A percentile compares a stretch with the other conserved stretches of the same genome.
Evolutionary conservation across 176 grass and related monocot species (phyloP).

Genomic region (Oryza coarctata): DNA sequence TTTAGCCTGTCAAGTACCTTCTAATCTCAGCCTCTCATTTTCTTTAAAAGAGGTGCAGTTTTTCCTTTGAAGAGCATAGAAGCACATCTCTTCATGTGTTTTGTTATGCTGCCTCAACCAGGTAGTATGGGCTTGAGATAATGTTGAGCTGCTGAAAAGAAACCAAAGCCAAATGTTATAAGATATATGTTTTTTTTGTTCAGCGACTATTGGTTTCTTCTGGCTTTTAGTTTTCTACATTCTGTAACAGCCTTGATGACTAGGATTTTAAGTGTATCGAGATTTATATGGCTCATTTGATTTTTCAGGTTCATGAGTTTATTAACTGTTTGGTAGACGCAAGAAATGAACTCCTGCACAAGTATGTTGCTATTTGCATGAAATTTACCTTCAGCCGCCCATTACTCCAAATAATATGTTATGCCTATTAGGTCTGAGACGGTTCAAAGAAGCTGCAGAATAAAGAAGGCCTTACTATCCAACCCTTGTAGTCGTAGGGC

Average conservation of each 20-base stretch:
- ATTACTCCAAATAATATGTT: slow-evolving; percentile 6
- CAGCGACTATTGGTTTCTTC: not conserved
- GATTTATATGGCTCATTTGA: not conserved
- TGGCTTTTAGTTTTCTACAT: not conserved
- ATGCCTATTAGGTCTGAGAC: slow-evolving; percentile 53
- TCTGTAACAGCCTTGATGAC: not conserved
- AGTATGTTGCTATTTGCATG: slow-evolving; percentile 49
- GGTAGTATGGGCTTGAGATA: not conserved
- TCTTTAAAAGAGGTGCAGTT: no score
- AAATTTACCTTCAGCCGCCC: slow-evolving; percentile 13
- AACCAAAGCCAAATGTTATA: not conserved
- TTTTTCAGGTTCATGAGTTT: slow-evolving; percentile 74
- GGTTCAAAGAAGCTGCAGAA: slow-evolving; percentile 77
- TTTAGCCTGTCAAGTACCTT: no score
- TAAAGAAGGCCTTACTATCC: slow-evolving; percentile 86
- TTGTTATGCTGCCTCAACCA: not conserved
- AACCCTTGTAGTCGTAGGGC: slow-evolving; percentile 56
- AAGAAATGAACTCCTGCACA: slow-evolving; percentile 81
- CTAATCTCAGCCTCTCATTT: no score
- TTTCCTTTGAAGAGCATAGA: no score
- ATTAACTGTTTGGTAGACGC: slow-evolving; percentile 73
- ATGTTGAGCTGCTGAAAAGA: slow-evolving; percentile 9
- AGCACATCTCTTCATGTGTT: not conserved
- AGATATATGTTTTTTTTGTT: slow-evolving; percentile 4
- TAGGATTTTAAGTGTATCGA: not conserved